These are phyloP conservation scores for Zostera marina DNA, from an alignment of 116 monocot species.

Conservation along the genomic window DNA sequence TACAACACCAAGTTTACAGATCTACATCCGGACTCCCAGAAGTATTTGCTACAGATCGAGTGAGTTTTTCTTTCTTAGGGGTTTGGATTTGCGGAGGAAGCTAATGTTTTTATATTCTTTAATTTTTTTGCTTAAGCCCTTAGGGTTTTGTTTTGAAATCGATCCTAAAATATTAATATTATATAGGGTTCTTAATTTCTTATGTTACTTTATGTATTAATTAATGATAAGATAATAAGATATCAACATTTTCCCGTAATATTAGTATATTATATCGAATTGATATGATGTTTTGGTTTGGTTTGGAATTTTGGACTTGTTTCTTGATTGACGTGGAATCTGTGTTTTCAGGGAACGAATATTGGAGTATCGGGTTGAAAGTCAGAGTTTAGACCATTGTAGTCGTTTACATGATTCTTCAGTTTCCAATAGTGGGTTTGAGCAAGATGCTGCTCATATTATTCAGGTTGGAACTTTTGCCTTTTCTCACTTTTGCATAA, in stretches of 20 bases:
- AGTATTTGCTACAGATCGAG: slow-evolving; percentile 49
- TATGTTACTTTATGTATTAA: too few relatives aligned
- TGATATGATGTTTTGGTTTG: background rate
- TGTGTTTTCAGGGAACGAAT: slow-evolving; percentile 35
- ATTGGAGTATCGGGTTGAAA: slow-evolving; percentile 48
- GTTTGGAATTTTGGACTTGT: background rate
- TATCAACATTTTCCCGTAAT: too few relatives aligned
- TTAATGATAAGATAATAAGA: too few relatives aligned
- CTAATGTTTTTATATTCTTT: background rate
- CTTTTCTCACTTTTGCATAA: background rate
- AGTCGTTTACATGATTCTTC: slow-evolving; percentile 53
- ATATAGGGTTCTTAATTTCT: background rate
- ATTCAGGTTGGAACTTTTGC: slow-evolving; percentile 26
- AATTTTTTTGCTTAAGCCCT: too few relatives aligned
- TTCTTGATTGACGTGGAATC: background rate
- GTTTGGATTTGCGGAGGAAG: background rate
- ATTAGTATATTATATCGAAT: too few relatives aligned
- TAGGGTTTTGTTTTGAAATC: background rate
- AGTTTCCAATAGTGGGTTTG: slow-evolving; percentile 36
- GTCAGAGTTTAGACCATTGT: slow-evolving; percentile 61
- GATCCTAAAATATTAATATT: too few relatives aligned
- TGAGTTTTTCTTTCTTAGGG: slow-evolving; percentile 7
- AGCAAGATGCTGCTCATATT: slow-evolving; percentile 44
- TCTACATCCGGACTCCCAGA: slow-evolving; percentile 63
- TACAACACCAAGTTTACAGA: slow-evolving; percentile 46